A percentile compares a stretch with the other conserved stretches of the same genome.
Conservation (phyloP, 345 rosid genomes). For the Hibiscus syriacus region DNA sequence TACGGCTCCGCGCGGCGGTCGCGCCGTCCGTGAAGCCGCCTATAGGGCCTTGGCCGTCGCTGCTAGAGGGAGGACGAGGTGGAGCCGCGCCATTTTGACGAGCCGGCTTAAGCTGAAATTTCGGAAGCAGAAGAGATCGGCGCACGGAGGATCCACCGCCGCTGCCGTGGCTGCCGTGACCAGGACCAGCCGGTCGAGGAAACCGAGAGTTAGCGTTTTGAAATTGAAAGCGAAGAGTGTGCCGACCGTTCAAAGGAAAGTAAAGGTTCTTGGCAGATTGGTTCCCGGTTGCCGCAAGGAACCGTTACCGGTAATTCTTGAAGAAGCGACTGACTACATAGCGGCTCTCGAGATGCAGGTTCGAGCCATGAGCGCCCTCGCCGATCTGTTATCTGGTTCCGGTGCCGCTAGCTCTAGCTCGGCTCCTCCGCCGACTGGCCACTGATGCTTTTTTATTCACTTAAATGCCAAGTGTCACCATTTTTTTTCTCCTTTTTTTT, state of each 20-base stretch:
- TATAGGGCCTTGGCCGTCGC: constrained; percentile 71
- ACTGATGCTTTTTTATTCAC: constrained; percentile 1
- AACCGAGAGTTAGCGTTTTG: too few relatives aligned
- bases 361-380: too few relatives aligned
- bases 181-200: too few relatives aligned
- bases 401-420: constrained; percentile 34
- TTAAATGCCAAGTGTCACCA: constrained; percentile 15
- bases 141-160: constrained; percentile 28
- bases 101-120: constrained; percentile 78
- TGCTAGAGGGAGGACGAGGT: constrained; percentile 76
- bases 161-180: constrained; percentile 14
- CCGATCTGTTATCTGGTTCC: too few relatives aligned
- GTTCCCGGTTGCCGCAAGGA: too few relatives aligned
- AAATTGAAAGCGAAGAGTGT: too few relatives aligned
- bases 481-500: neutral
- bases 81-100: too few relatives aligned
- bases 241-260: constrained; percentile 79
- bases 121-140: constrained; percentile 54
- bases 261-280: constrained; percentile 60
- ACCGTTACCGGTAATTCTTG: constrained; percentile 75
- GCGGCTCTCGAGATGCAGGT: constrained; percentile 96
- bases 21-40: constrained; percentile 82
- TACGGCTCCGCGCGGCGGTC: constrained; percentile 46
- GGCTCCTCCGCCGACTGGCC: constrained; percentile 22
- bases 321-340: constrained; percentile 89